Base-by-base conservation (phyloP, 306 rosid species). In the Abrus pulchellus region DNA sequence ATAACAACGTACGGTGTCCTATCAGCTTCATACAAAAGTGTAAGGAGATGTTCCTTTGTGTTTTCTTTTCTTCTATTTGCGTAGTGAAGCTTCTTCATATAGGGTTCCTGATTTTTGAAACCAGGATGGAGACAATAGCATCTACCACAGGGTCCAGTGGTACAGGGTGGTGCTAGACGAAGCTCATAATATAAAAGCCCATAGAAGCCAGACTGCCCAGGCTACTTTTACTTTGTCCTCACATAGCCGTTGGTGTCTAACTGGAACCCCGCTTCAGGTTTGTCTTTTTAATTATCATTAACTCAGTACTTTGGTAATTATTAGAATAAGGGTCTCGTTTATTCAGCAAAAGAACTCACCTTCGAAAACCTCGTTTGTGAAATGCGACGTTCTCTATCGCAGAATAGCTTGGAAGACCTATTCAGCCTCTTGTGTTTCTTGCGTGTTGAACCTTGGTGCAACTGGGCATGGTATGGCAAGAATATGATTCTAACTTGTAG, bases 241-340 rank as follows among this genome's bases (percentile, higher is more conserved):
- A 1, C 86, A 83, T 82, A 92, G 97, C 85, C 90, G 98, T 55
- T 94, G 98, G 98, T 94, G 98, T 87, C 82, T 94, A 28, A 92
- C 98, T 50, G 98, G 98, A 89, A 94, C 97, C 4, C 96, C 98
- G 5, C 84, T 94, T 83, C 98, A 94, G 98, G 97, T 92, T 61
- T 68, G 72, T 62, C 45, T 20, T 20, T 20, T 20, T 20, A 20
- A 20, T 20, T 20, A 20, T 20, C 20, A 20, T 20, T 20, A 20
- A 20, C 20, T 20, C 20, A 20, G 20, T 20, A 20, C 77, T 72
- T 75, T 61, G 40, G 2, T 36, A 20, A 9, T 55, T 76, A 8
- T 61, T 78, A 53, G 68, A 78, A 53, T 32, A 9, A 33, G 7
- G 12, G 11, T 55, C 55, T 62, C 11, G 32, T n/a, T 4, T 72